Evolutionary conservation across 495 filamentous ascomycete genomes (phyloP), one percentile per base, ranked within the genome.

Genomic region (Rhizodiscina lignyota): DNA sequence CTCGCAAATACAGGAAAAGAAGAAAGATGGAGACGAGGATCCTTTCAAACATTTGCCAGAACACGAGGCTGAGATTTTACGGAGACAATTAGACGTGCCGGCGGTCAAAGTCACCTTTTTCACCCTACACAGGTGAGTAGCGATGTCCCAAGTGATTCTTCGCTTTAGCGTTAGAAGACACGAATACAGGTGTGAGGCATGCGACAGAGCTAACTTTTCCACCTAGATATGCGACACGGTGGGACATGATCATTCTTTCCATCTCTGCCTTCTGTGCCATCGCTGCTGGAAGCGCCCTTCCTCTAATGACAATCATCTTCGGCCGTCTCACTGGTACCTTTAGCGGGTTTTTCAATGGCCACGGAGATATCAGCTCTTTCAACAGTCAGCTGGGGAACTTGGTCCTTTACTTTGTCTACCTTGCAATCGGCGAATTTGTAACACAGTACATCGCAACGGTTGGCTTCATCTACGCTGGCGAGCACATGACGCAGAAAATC

Each of bases 391-490:
- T 94, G 35, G 52, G 53, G 16, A 63, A 63, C 22, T 69, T 80
- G 41, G 80, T 84, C 18, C 54, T 94, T 13, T 94, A 93, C 49
- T 94, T 94, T 36, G 59, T 96, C 10, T 94, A 94, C 51, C 68
- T 96, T 27, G 89, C 72, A 18, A 76, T 96, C 35, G 85, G 62
- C 34, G 81, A 92, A 49, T 92, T 94, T 40, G 56, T 81, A 19
- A 76, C 72, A 0, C 64, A 84, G 32, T 94, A 94, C 49, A 56
- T 86, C 37, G 67, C 74, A 16, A 93, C 83, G 1, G 74, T 87
- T 17, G 82, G 80, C 3, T 94, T 89, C 60, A 91, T 93, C 47
- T 94, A 94, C 51, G 82, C 79, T 0, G 89, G 87, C 37, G 89
- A 96, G 53, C 79, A 91, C 45, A 68, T 87, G 48, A 76, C 79